phyloP scores from a whole-genome alignment of 257 asterid species.

The Plantago ovata region DNA sequence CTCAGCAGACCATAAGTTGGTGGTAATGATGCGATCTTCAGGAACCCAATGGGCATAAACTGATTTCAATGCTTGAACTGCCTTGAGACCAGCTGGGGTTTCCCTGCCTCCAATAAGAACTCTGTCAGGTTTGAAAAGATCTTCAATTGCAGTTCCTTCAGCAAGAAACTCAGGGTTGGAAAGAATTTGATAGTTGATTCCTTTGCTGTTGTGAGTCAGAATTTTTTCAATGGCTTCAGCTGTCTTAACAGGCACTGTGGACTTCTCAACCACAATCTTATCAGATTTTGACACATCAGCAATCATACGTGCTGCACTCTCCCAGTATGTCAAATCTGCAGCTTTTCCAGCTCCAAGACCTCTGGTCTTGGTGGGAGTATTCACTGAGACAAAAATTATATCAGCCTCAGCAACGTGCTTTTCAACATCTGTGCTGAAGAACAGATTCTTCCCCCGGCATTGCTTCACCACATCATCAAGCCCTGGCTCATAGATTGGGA shows the following conservation, averaged over 20 bases:
- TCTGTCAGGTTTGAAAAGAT: slow-evolving; percentile 81
- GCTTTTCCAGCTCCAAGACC: slow-evolving; percentile 99
- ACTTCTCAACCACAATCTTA: slow-evolving; percentile 92
- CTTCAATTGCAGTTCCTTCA: slow-evolving; percentile 86
- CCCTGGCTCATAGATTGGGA: slow-evolving; percentile 98
- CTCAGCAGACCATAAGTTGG: slow-evolving; percentile 96
- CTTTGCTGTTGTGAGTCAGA: slow-evolving; percentile 87
- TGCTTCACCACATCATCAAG: slow-evolving; percentile 94
- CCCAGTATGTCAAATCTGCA: slow-evolving; percentile 95
- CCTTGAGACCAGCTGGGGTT: slow-evolving; percentile 82
- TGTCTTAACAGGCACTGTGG: slow-evolving; percentile 94
- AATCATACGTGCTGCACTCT: slow-evolving; percentile 98
- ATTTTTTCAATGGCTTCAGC: slow-evolving; percentile 96
- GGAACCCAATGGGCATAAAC: slow-evolving; percentile 97
- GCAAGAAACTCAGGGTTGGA: slow-evolving; percentile 95
- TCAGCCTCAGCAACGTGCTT: slow-evolving; percentile 89
- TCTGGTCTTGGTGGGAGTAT: slow-evolving; percentile 90
- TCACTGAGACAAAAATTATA: slow-evolving; percentile 88
- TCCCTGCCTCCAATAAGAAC: slow-evolving; percentile 96
- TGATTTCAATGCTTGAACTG: slow-evolving; percentile 61
- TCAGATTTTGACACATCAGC: slow-evolving; percentile 94
- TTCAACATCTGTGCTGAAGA: slow-evolving; percentile 97
- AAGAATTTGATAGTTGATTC: slow-evolving; percentile 78
- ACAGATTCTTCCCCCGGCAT: slow-evolving; percentile 89
- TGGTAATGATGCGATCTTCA: slow-evolving; percentile 62